Conservation (phyloP, 495 filamentous ascomycete species). For the Opeltia flavorubescens region DNA sequence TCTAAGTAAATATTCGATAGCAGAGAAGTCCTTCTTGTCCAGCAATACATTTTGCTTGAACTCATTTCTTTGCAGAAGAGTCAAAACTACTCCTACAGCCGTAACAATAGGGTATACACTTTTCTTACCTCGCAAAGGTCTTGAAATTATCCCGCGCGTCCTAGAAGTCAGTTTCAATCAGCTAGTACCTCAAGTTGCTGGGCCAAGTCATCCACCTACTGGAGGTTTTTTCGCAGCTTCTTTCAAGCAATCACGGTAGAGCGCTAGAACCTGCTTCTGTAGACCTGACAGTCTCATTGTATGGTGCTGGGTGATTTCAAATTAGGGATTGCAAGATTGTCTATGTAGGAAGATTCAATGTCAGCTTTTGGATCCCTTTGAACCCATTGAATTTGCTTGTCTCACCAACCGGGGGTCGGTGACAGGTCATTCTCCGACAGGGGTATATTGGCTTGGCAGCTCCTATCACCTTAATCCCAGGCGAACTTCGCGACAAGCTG, state of each 20-base stretch:
- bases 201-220: constrained; percentile 32
- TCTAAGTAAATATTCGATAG: constrained; percentile 78
- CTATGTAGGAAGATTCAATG: no score
- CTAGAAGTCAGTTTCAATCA: constrained; percentile 21
- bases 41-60: constrained; percentile 58
- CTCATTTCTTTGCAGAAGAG: constrained; percentile 34
- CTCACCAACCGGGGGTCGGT: no score
- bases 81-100: constrained; percentile 36
- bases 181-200: neutral
- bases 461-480: no score
- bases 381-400: no score
- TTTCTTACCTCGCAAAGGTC: constrained; percentile 37
- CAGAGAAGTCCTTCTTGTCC: constrained; percentile 75
- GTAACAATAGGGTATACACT: constrained; percentile 11
- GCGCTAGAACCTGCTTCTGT: constrained; percentile 74
- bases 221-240: constrained; percentile 68
- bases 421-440: no score
- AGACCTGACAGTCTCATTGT: constrained; percentile 62
- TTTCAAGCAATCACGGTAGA: constrained; percentile 77
- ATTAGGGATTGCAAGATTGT: no score
- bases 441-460: no score
- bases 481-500: no score
- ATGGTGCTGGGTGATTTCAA: neutral
- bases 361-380: no score
- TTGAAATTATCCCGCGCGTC: constrained; percentile 39